These are phyloP conservation scores for Spergularia bocconei DNA, from an alignment of 148 eudicot species.

Conservation along the genomic window DNA sequence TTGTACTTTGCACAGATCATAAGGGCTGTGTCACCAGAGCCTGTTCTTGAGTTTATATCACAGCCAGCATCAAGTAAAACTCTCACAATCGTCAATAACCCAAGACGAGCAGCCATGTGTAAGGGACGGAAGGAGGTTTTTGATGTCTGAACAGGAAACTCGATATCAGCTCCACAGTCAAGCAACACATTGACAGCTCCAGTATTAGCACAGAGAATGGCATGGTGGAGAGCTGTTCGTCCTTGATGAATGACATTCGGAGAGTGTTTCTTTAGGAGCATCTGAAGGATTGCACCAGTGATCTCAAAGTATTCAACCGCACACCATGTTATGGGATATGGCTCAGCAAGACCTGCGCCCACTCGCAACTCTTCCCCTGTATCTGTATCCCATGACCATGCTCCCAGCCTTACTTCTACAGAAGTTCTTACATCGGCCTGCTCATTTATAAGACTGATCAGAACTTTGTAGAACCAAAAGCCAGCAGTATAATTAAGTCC, in stretches of 20 bases:
- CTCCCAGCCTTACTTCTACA: slow-evolving; percentile 64
- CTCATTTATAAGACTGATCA: background rate
- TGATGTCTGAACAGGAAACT: slow-evolving; percentile 44
- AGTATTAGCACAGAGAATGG: slow-evolving; percentile 64
- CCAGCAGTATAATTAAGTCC: background rate
- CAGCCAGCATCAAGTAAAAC: slow-evolving; percentile 59
- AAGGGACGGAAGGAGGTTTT: slow-evolving; percentile 48
- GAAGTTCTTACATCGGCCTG: slow-evolving; percentile 65
- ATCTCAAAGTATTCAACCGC: slow-evolving; percentile 87
- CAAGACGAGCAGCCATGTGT: slow-evolving; percentile 84
- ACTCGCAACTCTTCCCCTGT: slow-evolving; percentile 88
- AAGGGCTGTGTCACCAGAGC: slow-evolving; percentile 65
- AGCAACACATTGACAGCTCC: slow-evolving; percentile 55
- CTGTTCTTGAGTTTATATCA: slow-evolving; percentile 61
- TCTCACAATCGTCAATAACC: slow-evolving; percentile 40
- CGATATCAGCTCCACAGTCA: slow-evolving; percentile 48
- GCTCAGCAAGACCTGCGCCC: slow-evolving; percentile 90
- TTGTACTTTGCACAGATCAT: slow-evolving; percentile 57
- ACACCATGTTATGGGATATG: slow-evolving; percentile 82
- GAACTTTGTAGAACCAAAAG: background rate
- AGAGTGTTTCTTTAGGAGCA: slow-evolving; percentile 52
- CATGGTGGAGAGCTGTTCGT: slow-evolving; percentile 89
- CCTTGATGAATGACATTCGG: slow-evolving; percentile 48
- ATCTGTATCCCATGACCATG: slow-evolving; percentile 92
- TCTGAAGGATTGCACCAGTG: slow-evolving; percentile 62